Conservation (phyloP, 768 basidiomycete genomes). For the Leucocoprinus leucothites region DNA sequence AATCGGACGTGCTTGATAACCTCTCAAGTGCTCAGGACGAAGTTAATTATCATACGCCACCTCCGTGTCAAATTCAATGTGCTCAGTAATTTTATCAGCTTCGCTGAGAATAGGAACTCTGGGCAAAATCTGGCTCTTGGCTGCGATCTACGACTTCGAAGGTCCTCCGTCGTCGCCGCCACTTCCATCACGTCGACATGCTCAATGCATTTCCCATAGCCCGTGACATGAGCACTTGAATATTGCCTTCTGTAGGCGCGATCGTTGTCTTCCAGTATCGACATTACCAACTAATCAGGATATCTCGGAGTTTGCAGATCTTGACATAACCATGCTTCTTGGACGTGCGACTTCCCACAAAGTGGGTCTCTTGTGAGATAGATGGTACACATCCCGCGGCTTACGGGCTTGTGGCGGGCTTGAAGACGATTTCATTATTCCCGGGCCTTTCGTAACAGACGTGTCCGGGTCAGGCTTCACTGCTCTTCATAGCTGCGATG, state of each 20-base stretch:
- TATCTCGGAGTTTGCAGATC: background rate
- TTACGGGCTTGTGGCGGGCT: conserved; percentile 5
- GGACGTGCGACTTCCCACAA: background rate
- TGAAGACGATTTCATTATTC: conserved; percentile 5
- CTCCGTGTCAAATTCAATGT: conserved; percentile 2
- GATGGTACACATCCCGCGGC: conserved; percentile 5
- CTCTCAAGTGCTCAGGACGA: background rate
- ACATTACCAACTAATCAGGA: background rate
- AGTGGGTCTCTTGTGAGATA: background rate
- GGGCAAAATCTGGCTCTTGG: conserved; percentile 8
- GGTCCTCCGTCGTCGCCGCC: conserved; percentile 6
- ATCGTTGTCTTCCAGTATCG: background rate
- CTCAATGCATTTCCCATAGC: background rate
- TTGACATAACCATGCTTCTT: background rate
- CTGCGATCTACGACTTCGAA: conserved; percentile 4
- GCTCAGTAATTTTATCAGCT: conserved; percentile 7
- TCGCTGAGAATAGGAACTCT: background rate
- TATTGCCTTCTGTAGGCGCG: background rate
- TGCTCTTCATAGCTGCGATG: background rate
- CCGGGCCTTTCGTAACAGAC: background rate
- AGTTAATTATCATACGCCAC: conserved; percentile 8
- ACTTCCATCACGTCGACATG: background rate
- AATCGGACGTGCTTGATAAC: conserved; percentile 10
- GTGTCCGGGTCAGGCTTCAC: background rate
- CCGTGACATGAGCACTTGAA: background rate